Evolutionary conservation across 2,329 filamentous ascomycete species (phyloP).

Genomic region (Claviceps arundinis): DNA sequence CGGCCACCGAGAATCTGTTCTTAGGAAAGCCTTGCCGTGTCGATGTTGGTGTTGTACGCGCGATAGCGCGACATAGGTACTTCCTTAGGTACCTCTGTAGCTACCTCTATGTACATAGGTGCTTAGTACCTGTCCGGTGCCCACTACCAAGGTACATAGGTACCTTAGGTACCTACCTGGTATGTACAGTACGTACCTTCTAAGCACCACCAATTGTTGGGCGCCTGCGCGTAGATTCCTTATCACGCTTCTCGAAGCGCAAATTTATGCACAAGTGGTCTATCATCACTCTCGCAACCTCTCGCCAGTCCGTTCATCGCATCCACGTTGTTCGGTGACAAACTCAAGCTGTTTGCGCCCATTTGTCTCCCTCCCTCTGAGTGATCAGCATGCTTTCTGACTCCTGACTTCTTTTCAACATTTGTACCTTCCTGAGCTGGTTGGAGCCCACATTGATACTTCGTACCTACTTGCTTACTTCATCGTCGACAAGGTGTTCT

Average conservation of each 20-base stretch:
- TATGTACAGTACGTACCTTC: too few relatives aligned
- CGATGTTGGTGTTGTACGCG: too few relatives aligned
- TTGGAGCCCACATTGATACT: neutral
- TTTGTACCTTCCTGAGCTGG: neutral
- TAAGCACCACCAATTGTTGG: neutral
- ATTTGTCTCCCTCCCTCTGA: neutral
- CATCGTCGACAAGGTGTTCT: neutral
- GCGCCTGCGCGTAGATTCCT: neutral
- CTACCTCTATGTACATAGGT: too few relatives aligned
- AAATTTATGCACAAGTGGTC: too few relatives aligned
- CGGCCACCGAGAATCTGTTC: too few relatives aligned
- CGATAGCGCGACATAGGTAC: too few relatives aligned
- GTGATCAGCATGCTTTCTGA: neutral
- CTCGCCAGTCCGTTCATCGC: neutral
- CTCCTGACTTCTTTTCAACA: neutral
- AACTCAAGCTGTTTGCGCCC: neutral
- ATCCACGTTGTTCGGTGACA: neutral
- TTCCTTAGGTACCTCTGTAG: too few relatives aligned
- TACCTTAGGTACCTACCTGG: too few relatives aligned
- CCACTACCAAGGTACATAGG: too few relatives aligned
- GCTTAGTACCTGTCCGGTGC: too few relatives aligned
- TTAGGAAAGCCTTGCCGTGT: too few relatives aligned
- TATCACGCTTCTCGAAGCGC: neutral
- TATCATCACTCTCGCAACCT: too few relatives aligned
- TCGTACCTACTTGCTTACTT: neutral